Evolutionary conservation across 306 rosid species (phyloP), one percentile per base, ranked within the genome.

Genomic region (Canavalia ensiformis): DNA sequence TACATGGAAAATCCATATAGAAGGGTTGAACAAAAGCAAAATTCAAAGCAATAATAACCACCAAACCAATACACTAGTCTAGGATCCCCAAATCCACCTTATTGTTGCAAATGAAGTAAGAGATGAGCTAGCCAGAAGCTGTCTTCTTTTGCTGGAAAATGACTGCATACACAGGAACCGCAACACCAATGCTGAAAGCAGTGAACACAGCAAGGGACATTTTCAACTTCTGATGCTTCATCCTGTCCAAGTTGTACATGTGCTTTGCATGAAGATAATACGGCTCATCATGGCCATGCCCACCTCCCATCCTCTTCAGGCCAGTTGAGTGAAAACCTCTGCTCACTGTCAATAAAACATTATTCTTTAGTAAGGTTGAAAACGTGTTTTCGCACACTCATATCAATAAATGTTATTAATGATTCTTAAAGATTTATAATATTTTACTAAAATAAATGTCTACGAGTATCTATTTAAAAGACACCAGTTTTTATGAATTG

Each of bases 131-230:
- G 1, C 9, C 81, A 85, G 90, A 88, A 58, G 88, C 85, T 65
- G 90, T 82, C 83, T 82, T 88, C 90, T 85, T 85, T 78, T 88
- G 90, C 83, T 88, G 90, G 85, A 85, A 88, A 65, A 82, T 41
- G 52, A 88, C 90, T n/a, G 90, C 90, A 72, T 1, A 88, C 76
- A 85, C 55, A 35, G 90, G 90, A 75, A 85, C 84, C 1, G 9
- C 85, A 72, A 75, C 90, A 72, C 90, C 90, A 25, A 88, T 76
- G 87, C 90, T 85, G 90, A 88, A 88, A 49, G 62, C 87, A 47
- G 82, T 59, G 81, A 88, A 79, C 31, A 88, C 90, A 7, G 85
- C 87, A 54, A 88, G 87, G 62, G 90, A 72, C 88, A 88, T 85
- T 76, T 88, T 88, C 85, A 88, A 76, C 11, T n/a, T 28, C 63